Percentiles rank a stretch among this genome's conserved stretches.
phyloP scores from a whole-genome alignment of 352 stramenopile species.

The Globisporangium nodosum region DNA sequence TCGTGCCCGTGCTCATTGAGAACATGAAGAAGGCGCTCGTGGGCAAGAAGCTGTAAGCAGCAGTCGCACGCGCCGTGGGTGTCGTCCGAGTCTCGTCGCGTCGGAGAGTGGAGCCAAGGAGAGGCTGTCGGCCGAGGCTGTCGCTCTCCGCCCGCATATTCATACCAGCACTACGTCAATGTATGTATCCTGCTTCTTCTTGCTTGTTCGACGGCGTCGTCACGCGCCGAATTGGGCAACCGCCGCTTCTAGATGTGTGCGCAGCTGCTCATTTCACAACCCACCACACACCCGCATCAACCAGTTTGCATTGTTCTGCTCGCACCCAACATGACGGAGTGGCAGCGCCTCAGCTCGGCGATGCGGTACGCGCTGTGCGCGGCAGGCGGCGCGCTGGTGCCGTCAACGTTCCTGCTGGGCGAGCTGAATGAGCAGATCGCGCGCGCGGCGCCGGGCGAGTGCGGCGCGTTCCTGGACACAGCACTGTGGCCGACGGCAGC shows the following conservation, averaged over 20 bases:
- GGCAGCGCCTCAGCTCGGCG: background rate
- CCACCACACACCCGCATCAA: background rate
- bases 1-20: slow-evolving; percentile 92
- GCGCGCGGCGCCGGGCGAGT: slow-evolving; percentile 11
- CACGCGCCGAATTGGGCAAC: background rate
- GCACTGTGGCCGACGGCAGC: slow-evolving; percentile 7
- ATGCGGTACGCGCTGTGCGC: slow-evolving; percentile 11
- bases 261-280: background rate
- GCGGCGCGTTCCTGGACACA: slow-evolving; percentile 21
- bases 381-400: slow-evolving; percentile 15
- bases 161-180: slow-evolving; percentile 3
- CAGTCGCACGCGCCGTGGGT: background rate
- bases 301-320: background rate
- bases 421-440: slow-evolving; percentile 11
- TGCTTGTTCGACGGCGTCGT: background rate
- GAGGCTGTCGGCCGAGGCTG: background rate
- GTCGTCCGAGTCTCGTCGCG: slow-evolving; percentile 3
- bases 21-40: slow-evolving; percentile 76
- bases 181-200: background rate
- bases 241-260: no score
- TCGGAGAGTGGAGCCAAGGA: background rate
- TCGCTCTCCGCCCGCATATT: background rate
- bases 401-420: slow-evolving; percentile 17
- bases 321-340: background rate
- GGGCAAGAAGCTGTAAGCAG: slow-evolving; percentile 28